A percentile compares a stretch with the other conserved stretches of the same genome.
phyloP scores from a whole-genome alignment of 2,329 filamentous ascomycete species.

The Aulographum hederae region DNA sequence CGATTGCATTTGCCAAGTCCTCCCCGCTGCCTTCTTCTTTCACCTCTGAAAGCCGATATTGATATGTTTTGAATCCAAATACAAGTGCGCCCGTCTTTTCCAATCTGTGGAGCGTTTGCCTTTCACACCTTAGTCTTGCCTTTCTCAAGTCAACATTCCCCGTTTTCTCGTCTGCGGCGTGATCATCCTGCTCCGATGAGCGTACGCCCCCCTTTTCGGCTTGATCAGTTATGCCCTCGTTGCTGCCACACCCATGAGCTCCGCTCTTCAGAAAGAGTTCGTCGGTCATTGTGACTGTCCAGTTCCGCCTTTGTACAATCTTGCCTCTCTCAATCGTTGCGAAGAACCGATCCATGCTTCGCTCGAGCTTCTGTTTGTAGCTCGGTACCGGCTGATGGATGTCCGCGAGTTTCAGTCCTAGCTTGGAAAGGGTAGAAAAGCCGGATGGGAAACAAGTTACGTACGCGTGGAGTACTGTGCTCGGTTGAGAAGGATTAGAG shows the following conservation, averaged over 20 bases:
- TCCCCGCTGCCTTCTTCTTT: conserved; percentile 37
- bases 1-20: conserved; percentile 36
- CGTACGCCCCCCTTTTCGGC: conserved; percentile 13
- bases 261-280: conserved; percentile 21
- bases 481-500: conserved; percentile 1
- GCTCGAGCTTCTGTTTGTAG: conserved; percentile 36
- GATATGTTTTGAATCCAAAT: conserved; percentile 45
- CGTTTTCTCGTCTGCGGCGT: conserved; percentile 1
- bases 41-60: conserved; percentile 35
- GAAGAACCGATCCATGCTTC: conserved; percentile 45
- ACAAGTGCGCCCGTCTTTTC: conserved; percentile 34
- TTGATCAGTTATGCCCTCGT: neutral
- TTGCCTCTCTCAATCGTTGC: conserved; percentile 32
- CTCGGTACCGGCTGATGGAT: conserved; percentile 42
- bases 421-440: conserved; percentile 37
- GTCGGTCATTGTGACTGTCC: conserved; percentile 25
- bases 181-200: conserved; percentile 3
- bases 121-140: conserved; percentile 33
- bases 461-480: conserved; percentile 38
- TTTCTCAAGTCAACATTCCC: conserved; percentile 24
- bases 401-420: conserved; percentile 30
- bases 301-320: conserved; percentile 38
- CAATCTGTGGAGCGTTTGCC: conserved; percentile 43
- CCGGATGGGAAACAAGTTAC: conserved; percentile 38
- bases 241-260: conserved; percentile 17